Evolutionary conservation across 2,329 filamentous ascomycete species (phyloP).

Genomic region (Fonsecaea monophora): DNA sequence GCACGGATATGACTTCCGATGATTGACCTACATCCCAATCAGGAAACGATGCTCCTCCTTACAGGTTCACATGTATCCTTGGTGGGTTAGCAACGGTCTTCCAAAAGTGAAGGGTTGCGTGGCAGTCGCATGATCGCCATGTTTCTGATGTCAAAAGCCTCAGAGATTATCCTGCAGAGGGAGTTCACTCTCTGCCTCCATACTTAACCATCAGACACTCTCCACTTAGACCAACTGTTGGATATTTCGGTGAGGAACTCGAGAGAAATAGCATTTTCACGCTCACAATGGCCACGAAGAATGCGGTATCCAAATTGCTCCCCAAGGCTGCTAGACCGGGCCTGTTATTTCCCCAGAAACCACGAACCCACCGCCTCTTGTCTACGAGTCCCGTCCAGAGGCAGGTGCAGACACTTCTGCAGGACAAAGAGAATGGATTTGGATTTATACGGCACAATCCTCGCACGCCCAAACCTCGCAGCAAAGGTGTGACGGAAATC

Average conservation of each 20-base stretch:
- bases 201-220: background rate
- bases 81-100: background rate
- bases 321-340: slow-evolving; percentile 21
- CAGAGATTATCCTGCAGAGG: background rate
- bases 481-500: slow-evolving; percentile 61
- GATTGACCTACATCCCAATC: background rate
- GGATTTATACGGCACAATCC: slow-evolving; percentile 60
- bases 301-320: slow-evolving; percentile 12
- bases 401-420: slow-evolving; percentile 50
- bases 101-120: background rate
- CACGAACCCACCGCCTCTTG: slow-evolving; percentile 33
- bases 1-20: background rate
- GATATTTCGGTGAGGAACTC: background rate
- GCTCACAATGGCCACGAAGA: slow-evolving; percentile 23
- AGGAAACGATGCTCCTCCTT: background rate
- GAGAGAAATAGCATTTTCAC: background rate
- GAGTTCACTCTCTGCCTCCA: background rate
- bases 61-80: background rate
- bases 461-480: slow-evolving; percentile 57
- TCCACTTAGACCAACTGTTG: background rate
- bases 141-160: background rate
- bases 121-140: background rate
- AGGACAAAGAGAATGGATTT: slow-evolving; percentile 58
- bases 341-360: slow-evolving; percentile 4
- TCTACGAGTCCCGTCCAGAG: slow-evolving; percentile 25